phyloP scores from a whole-genome alignment of 169 alveolate genomes.

The Plasmodium relictum region DNA sequence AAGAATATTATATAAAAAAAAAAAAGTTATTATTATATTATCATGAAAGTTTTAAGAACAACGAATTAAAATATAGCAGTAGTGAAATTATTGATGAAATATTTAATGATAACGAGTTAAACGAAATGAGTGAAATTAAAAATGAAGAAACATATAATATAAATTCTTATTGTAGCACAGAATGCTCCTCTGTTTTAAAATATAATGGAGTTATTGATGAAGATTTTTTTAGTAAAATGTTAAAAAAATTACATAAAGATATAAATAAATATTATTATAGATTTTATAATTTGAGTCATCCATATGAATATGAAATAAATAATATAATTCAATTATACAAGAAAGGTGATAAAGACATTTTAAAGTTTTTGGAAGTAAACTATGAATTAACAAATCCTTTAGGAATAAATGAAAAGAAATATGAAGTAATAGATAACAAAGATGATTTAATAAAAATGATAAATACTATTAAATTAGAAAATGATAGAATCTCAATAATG shows the following conservation, averaged over 20 bases:
- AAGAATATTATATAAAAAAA: constrained; percentile 24
- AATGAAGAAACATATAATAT: neutral
- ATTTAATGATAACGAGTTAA: constrained; percentile 9
- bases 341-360: constrained; percentile 8
- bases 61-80: neutral
- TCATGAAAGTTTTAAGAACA: neutral
- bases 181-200: neutral
- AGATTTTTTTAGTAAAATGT: constrained; percentile 42
- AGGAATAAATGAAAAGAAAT: constrained; percentile 32
- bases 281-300: constrained; percentile 19
- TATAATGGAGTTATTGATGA: neutral
- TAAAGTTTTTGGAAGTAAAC: constrained; percentile 21
- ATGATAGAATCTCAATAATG: constrained; percentile 73
- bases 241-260: constrained; percentile 56
- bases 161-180: neutral
- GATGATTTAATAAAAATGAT: constrained; percentile 64
- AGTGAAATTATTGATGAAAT: constrained; percentile 30
- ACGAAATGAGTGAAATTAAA: neutral
- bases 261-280: constrained; percentile 26
- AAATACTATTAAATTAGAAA: constrained; percentile 20
- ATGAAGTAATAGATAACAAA: constrained; percentile 45
- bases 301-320: constrained; percentile 64
- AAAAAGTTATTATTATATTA: constrained; percentile 15
- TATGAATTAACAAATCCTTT: constrained; percentile 9
- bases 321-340: constrained; percentile 17